Evolutionary conservation across 768 basidiomycete genomes (phyloP).

Genomic region (Gyrodon lividus): DNA sequence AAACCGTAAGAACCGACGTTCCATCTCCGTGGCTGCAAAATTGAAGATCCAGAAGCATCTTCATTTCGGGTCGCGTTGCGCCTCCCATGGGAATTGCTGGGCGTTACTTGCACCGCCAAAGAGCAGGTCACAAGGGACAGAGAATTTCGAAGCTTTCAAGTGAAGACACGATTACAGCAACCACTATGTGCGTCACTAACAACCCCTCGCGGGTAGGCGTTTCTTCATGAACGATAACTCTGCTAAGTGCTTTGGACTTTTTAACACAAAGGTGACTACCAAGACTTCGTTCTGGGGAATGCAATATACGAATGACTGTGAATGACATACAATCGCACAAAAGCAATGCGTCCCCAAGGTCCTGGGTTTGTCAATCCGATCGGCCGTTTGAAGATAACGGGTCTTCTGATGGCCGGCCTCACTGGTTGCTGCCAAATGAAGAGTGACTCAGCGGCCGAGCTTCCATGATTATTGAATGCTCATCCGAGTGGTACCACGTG

Average conservation of each 20-base stretch:
- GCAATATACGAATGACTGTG: neutral
- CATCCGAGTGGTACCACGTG: neutral
- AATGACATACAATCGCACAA: neutral
- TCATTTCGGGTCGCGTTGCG: conserved; percentile 1
- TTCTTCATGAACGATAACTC: neutral
- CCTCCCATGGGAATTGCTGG: conserved; percentile 5
- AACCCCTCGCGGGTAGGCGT: neutral
- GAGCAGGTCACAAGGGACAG: neutral
- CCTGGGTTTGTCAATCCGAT: neutral
- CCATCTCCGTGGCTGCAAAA: conserved; percentile 14
- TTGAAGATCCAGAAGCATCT: conserved; percentile 7
- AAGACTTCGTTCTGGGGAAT: neutral
- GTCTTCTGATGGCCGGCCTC: neutral
- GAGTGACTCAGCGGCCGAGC: neutral
- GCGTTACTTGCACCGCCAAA: neutral
- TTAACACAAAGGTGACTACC: neutral
- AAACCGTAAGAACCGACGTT: conserved; percentile 3
- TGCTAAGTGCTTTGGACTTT: no score
- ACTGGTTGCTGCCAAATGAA: no score
- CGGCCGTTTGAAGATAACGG: neutral
- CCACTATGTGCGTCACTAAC: neutral
- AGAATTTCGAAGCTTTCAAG: neutral
- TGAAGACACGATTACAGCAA: neutral
- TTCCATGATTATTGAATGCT: neutral
- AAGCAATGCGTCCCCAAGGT: neutral